A percentile compares a stretch with the other conserved stretches of the same genome.
phyloP scores from a whole-genome alignment of 1,284 basidiomycete species.

The Cutaneotrichosporon cavernicola region DNA sequence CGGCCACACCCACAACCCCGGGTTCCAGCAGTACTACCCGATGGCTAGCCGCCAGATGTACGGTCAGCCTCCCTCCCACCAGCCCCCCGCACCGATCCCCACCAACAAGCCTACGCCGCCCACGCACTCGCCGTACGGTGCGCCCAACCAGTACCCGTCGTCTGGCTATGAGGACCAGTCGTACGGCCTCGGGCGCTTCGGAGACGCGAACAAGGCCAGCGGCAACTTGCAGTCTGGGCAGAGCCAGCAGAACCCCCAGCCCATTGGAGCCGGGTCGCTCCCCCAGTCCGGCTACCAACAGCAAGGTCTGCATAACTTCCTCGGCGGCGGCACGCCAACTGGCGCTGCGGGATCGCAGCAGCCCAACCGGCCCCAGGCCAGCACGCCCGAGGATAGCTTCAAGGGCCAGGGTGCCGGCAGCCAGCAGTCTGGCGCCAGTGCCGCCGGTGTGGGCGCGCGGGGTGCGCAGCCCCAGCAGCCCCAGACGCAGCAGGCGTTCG shows the following conservation, averaged over 20 bases:
- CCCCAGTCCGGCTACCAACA: conserved; percentile 23
- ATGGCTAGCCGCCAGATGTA: conserved; percentile 48
- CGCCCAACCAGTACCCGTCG: conserved; percentile 40
- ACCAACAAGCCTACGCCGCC: conserved; percentile 40
- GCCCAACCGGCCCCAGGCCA: conserved; percentile 34
- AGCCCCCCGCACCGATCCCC: conserved; percentile 45
- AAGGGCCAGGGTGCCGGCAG: conserved; percentile 32
- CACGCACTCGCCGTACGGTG: conserved; percentile 50
- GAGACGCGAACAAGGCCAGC: conserved; percentile 31
- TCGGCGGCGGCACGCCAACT: conserved; percentile 30
- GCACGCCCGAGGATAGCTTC: conserved; percentile 48
- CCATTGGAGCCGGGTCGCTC: conserved; percentile 16
- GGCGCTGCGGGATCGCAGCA: conserved; percentile 22
- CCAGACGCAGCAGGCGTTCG: conserved; percentile 32
- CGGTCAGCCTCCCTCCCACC: conserved; percentile 47
- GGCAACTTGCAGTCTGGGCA: conserved; percentile 20
- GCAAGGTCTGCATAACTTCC: conserved; percentile 42
- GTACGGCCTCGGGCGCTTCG: conserved; percentile 41
- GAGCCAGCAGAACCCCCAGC: conserved; percentile 27
- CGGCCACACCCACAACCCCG: conserved; percentile 49
- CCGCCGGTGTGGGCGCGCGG: conserved; percentile 21
- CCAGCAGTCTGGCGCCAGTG: conserved; percentile 17
- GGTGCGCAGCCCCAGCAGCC: conserved; percentile 30
- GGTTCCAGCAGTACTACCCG: conserved; percentile 54
- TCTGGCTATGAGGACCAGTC: conserved; percentile 46